These are phyloP conservation scores for Neopestalotiopsis clavispora DNA, from an alignment of 2,329 filamentous ascomycete genomes.

Conservation along the genomic window DNA sequence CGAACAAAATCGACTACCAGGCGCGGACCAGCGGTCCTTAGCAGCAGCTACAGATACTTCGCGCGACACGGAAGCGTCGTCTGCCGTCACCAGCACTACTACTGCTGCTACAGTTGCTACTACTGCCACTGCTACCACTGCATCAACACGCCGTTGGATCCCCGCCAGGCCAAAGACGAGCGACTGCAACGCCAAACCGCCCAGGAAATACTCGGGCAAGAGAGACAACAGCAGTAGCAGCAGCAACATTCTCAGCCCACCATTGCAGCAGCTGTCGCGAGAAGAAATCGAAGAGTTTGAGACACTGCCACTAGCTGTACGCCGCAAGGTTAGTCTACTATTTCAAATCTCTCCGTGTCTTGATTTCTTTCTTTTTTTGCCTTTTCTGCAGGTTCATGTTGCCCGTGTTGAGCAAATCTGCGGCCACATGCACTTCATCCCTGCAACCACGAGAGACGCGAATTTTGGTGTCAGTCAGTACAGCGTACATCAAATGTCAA, in stretches of 20 bases:
- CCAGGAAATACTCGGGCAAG: background rate
- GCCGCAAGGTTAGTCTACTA: slow-evolving; percentile 50
- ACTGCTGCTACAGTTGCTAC: background rate
- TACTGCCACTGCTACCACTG: background rate
- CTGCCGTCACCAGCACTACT: background rate
- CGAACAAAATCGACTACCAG: slow-evolving; percentile 24
- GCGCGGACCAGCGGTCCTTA: slow-evolving; percentile 17
- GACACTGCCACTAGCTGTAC: slow-evolving; percentile 53
- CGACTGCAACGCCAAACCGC: background rate
- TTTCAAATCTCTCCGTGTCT: slow-evolving; percentile 16
- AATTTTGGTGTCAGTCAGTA: background rate
- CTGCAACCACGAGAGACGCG: background rate
- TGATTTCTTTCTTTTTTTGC: slow-evolving; percentile 11
- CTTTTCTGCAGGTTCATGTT: slow-evolving; percentile 5
- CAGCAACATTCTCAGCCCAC: slow-evolving; percentile 14
- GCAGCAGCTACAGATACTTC: slow-evolving; percentile 5
- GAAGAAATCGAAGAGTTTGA: slow-evolving; percentile 51
- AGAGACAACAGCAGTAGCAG: background rate
- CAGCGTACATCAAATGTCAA: background rate
- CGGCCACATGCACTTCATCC: background rate
- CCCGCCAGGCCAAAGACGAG: slow-evolving; percentile 13
- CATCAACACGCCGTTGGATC: slow-evolving; percentile 4
- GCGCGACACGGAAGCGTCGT: background rate
- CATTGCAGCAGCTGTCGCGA: slow-evolving; percentile 37
- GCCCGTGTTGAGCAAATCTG: background rate